phyloP scores from a whole-genome alignment of 495 filamentous ascomycete species.

The Lophiotrema nucula region DNA sequence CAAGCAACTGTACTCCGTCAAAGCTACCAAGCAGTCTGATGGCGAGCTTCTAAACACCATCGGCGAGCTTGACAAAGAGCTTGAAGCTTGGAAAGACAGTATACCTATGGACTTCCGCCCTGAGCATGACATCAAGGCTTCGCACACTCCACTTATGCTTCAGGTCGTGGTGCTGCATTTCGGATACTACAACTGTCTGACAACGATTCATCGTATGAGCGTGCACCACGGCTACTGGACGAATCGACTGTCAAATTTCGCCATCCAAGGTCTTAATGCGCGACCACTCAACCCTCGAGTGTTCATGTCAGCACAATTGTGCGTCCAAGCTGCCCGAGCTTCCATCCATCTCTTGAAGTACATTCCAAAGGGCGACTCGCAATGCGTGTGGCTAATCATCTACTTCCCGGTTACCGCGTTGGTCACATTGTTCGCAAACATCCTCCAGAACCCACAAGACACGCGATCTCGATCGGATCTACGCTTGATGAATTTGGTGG shows the following conservation, averaged over 20 bases:
- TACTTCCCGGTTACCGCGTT: conserved; percentile 97
- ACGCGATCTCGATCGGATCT: conserved; percentile 83
- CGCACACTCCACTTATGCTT: conserved; percentile 83
- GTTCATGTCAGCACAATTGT: conserved; percentile 89
- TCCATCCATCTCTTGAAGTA: conserved; percentile 94
- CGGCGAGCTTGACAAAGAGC: conserved; percentile 86
- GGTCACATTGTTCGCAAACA: conserved; percentile 94
- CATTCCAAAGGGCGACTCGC: conserved; percentile 90
- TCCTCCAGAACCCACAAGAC: conserved; percentile 93
- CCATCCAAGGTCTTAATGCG: conserved; percentile 88
- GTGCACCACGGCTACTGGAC: conserved; percentile 99
- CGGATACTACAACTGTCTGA: conserved; percentile 95
- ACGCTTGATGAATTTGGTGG: conserved; percentile 86
- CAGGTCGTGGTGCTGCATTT: conserved; percentile 94
- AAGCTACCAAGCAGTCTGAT: conserved; percentile 86
- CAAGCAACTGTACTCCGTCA: conserved; percentile 88
- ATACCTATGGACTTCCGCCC: conserved; percentile 93
- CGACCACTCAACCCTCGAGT: conserved; percentile 88
- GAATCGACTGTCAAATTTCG: conserved; percentile 89
- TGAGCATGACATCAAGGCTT: conserved; percentile 88
- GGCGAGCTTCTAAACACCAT: conserved; percentile 94
- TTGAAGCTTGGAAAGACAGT: conserved; percentile 94
- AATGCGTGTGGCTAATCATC: conserved; percentile 94
- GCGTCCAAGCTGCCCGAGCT: conserved; percentile 85
- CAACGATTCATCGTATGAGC: conserved; percentile 97